Conservation (phyloP, 495 filamentous ascomycete genomes). For the Clohesyomyces aquaticus region DNA sequence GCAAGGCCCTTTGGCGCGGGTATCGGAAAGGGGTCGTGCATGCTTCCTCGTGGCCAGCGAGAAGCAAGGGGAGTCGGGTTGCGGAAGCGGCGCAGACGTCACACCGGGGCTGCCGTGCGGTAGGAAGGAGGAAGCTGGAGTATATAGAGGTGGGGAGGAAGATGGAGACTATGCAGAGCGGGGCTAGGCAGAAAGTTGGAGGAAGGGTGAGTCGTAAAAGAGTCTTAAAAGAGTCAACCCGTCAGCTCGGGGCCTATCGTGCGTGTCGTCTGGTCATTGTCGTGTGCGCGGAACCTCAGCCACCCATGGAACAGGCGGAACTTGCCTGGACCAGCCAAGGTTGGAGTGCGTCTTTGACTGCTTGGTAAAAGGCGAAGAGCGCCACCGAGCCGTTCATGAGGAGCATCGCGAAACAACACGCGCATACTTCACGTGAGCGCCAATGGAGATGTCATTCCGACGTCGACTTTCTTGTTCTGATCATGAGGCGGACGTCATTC, state of each 20-base stretch:
- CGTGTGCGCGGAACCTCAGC: not conserved
- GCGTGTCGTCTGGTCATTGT: not conserved
- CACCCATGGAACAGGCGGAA: not conserved
- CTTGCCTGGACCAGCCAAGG: not conserved
- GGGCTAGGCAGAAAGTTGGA: not conserved
- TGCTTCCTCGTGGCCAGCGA: conserved; percentile 41
- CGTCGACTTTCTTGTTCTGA: no score
- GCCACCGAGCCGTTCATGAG: not conserved
- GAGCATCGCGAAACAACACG: no score
- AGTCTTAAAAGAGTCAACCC: no score
- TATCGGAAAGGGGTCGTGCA: conserved; percentile 72
- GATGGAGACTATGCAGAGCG: not conserved
- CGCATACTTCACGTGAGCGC: no score
- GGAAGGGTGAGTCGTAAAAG: no score
- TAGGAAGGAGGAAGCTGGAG: not conserved
- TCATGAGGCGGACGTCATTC: not conserved
- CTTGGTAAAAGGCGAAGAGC: not conserved
- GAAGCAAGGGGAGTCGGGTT: conserved; percentile 29
- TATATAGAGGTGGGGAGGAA: not conserved
- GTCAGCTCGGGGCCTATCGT: no score
- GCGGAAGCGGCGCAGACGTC: conserved; percentile 5
- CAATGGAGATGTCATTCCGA: no score
- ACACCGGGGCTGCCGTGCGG: not conserved
- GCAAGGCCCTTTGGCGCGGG: conserved; percentile 56
- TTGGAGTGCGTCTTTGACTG: not conserved